Percentiles rank a stretch among this genome's conserved stretches.
phyloP scores from a whole-genome alignment of 2,329 filamentous ascomycete species.

The Beauveria australis region DNA sequence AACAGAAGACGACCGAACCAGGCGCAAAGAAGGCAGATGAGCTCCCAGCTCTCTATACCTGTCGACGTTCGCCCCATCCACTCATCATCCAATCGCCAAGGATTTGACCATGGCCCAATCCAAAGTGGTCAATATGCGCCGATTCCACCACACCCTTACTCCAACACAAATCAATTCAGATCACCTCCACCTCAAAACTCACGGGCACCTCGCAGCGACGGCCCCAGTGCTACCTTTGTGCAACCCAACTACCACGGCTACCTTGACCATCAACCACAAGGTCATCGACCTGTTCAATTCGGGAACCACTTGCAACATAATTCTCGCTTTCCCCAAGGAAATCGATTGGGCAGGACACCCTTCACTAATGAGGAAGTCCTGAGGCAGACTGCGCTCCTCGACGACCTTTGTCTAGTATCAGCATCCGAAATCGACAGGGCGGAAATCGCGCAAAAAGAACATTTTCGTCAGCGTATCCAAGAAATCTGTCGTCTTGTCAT shows the following conservation, averaged over 20 bases:
- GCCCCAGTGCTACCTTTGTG: not conserved
- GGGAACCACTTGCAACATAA: conserved; percentile 17
- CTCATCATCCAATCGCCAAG: conserved; percentile 19
- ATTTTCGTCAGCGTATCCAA: conserved; percentile 59
- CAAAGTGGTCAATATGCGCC: conserved; percentile 1
- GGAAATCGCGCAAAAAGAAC: conserved; percentile 64
- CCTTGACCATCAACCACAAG: not conserved
- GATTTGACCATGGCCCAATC: conserved; percentile 21
- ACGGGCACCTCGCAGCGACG: not conserved
- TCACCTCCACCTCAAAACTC: not conserved
- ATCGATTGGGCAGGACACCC: conserved; percentile 17
- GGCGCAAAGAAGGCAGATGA: conserved; percentile 56
- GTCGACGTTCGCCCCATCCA: conserved; percentile 38
- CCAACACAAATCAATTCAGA: not conserved
- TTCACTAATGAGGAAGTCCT: conserved; percentile 38
- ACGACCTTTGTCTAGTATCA: conserved; percentile 39
- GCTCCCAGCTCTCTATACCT: conserved; percentile 47
- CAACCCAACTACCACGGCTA: not conserved
- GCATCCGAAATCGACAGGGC: conserved; percentile 52
- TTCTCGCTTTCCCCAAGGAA: conserved; percentile 12
- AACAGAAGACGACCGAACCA: conserved; percentile 50
- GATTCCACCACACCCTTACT: not conserved
- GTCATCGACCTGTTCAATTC: conserved; percentile 10
- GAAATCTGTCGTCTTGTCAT: conserved; percentile 54
- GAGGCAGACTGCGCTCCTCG: conserved; percentile 41